These are phyloP conservation scores for Taxillus chinensis DNA, from an alignment of 164 flowering plant species.

Conservation along the genomic window DNA sequence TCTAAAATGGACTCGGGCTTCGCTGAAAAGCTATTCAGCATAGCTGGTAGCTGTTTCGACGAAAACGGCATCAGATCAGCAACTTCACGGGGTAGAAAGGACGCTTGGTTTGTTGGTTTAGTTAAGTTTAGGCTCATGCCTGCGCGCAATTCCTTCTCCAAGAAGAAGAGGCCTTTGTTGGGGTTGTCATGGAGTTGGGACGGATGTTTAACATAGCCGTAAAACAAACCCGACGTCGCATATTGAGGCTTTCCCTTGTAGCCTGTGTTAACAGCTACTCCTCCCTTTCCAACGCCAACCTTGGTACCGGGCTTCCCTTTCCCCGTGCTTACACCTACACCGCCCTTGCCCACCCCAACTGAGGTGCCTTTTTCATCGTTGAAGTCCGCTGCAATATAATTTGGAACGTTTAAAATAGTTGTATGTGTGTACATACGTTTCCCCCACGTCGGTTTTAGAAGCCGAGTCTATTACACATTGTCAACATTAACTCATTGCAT, in stretches of 20 bases:
- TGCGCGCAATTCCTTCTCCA: slow-evolving; percentile 29
- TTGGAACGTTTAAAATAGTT: too few species aligned
- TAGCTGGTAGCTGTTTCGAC: slow-evolving; percentile 19
- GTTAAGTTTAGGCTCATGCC: slow-evolving; percentile 27
- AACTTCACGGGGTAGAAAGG: slow-evolving; percentile 28
- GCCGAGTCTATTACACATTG: too few species aligned
- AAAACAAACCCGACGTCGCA: too few species aligned
- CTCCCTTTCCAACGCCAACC: slow-evolving; percentile 35
- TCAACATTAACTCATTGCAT: too few species aligned
- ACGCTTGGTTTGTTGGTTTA: slow-evolving; percentile 12
- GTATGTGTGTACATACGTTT: too few species aligned
- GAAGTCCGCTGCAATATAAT: too few species aligned
- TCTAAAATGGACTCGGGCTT: slow-evolving; percentile 28
- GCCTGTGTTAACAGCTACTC: slow-evolving; percentile 30
- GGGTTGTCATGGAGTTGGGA: slow-evolving; percentile 28
- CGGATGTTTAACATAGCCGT: too few species aligned
- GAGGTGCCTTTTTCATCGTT: neutral
- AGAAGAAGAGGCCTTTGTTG: slow-evolving; percentile 32
- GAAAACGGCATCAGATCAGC: slow-evolving; percentile 28
- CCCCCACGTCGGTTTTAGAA: too few species aligned
- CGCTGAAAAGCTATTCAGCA: slow-evolving; percentile 21
- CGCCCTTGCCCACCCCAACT: slow-evolving; percentile 11
- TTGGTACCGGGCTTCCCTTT: slow-evolving; percentile 12
- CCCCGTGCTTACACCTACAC: slow-evolving; percentile 21
- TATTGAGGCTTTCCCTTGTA: slow-evolving; percentile 33